Evolutionary conservation across 495 filamentous ascomycete species (phyloP).

Genomic region (Lophiotrema nucula): DNA sequence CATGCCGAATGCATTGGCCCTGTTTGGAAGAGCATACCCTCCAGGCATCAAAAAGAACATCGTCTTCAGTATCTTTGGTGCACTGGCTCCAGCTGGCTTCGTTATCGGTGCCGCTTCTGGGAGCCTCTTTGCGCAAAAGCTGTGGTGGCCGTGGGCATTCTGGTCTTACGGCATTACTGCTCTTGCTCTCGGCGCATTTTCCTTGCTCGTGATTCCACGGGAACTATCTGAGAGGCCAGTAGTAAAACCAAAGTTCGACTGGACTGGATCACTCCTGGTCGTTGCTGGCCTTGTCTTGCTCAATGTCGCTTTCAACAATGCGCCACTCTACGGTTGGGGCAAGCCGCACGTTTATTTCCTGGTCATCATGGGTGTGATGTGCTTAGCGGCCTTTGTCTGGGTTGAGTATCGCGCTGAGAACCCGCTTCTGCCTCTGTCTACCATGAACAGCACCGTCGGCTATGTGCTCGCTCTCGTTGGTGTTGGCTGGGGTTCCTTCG

Average conservation of each 20-base stretch:
- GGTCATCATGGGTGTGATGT: conserved; percentile 36
- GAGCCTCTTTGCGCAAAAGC: conserved; percentile 33
- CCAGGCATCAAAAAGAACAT: conserved; percentile 38
- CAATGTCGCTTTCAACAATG: conserved; percentile 39
- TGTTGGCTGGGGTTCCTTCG: conserved; percentile 37
- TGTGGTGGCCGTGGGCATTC: conserved; percentile 40
- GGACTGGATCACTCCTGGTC: conserved; percentile 34
- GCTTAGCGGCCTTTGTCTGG: conserved; percentile 32
- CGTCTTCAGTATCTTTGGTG: conserved; percentile 39
- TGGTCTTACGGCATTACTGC: conserved; percentile 35
- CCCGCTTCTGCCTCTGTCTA: conserved; percentile 35
- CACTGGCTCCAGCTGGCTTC: conserved; percentile 35
- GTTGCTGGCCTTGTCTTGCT: conserved; percentile 38
- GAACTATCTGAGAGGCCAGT: conserved; percentile 14
- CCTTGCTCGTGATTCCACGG: conserved; percentile 30
- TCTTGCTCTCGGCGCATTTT: conserved; percentile 22
- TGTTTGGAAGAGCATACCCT: conserved; percentile 37
- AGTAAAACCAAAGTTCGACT: conserved; percentile 28
- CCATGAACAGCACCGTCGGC: conserved; percentile 31
- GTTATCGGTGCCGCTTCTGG: conserved; percentile 35
- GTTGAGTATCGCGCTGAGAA: conserved; percentile 31
- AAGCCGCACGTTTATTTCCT: conserved; percentile 37
- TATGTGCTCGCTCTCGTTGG: conserved; percentile 35
- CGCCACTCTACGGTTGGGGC: conserved; percentile 34
- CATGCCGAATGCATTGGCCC: conserved; percentile 40